A percentile compares a stretch with the other conserved stretches of the same genome.
Evolutionary conservation across 805 yeast species (phyloP).

Genomic region (Metschnikowia noctiluminum): DNA sequence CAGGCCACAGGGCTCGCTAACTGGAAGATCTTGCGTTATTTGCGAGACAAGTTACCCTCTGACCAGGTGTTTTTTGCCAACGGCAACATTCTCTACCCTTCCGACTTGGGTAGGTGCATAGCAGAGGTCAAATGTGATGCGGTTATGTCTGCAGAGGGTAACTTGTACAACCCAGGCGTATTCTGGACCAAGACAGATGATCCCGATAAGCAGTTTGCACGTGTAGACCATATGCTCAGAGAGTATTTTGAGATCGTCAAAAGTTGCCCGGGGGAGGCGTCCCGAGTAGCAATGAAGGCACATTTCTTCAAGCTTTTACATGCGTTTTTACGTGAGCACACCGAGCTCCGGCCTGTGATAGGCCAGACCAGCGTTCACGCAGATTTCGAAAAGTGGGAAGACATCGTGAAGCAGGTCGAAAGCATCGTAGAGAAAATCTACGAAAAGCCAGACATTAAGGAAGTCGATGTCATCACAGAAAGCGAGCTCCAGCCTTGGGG

Average conservation of each 20-base stretch:
- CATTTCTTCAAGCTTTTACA: slow-evolving; percentile 85
- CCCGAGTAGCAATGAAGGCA: slow-evolving; percentile 81
- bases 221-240: slow-evolving; percentile 78
- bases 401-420: slow-evolving; percentile 64
- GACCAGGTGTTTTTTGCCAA: slow-evolving; percentile 91
- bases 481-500: slow-evolving; percentile 71
- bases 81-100: slow-evolving; percentile 90
- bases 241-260: slow-evolving; percentile 87
- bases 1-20: slow-evolving; percentile 94
- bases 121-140: slow-evolving; percentile 72
- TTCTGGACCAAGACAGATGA: slow-evolving; percentile 58
- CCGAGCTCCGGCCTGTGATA: slow-evolving; percentile 71
- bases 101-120: slow-evolving; percentile 71
- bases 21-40: slow-evolving; percentile 73
- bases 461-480: slow-evolving; percentile 50
- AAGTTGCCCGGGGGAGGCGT: slow-evolving; percentile 60
- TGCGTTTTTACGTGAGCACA: slow-evolving; percentile 73
- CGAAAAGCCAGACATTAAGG: slow-evolving; percentile 47
- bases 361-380: slow-evolving; percentile 50
- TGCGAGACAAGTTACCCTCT: slow-evolving; percentile 71
- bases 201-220: slow-evolving; percentile 66
- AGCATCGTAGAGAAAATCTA: slow-evolving; percentile 56
- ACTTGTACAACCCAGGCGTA: slow-evolving; percentile 88
- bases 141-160: slow-evolving; percentile 97
- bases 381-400: slow-evolving; percentile 41